A percentile compares a stretch with the other conserved stretches of the same genome.
phyloP scores from a whole-genome alignment of 805 yeast genomes.

The Brettanomyces sp. region DNA sequence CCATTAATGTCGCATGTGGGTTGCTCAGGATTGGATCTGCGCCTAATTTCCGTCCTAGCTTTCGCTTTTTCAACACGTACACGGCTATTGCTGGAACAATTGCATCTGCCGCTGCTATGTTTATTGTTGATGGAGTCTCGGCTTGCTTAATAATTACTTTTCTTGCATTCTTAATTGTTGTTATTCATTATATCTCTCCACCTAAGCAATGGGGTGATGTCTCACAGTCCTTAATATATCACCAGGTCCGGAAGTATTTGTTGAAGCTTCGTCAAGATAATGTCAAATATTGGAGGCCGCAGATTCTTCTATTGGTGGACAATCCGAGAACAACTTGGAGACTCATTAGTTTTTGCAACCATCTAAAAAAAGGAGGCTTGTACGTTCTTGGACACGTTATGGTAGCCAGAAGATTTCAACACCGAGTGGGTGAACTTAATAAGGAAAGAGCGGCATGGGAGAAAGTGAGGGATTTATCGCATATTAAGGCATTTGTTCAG shows the following conservation, averaged over 20 bases:
- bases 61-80: slow-evolving; percentile 70
- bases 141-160: slow-evolving; percentile 69
- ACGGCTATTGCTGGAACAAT: slow-evolving; percentile 76
- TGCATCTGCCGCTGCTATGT: slow-evolving; percentile 75
- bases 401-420: slow-evolving; percentile 52
- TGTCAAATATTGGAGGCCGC: slow-evolving; percentile 98
- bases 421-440: slow-evolving; percentile 57
- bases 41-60: slow-evolving; percentile 97
- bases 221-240: slow-evolving; percentile 88
- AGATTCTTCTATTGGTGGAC: slow-evolving; percentile 77
- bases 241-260: slow-evolving; percentile 89
- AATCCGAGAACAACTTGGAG: slow-evolving; percentile 91
- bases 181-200: slow-evolving; percentile 85
- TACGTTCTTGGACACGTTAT: slow-evolving; percentile 90
- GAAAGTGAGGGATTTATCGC: slow-evolving; percentile 65
- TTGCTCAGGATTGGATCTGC: slow-evolving; percentile 82
- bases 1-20: slow-evolving; percentile 90
- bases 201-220: slow-evolving; percentile 99
- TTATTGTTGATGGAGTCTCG: slow-evolving; percentile 84
- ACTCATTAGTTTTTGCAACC: slow-evolving; percentile 84
- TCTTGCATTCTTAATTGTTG: slow-evolving; percentile 54
- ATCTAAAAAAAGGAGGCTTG: slow-evolving; percentile 89
- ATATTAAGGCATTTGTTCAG: slow-evolving; percentile 90
- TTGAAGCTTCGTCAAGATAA: slow-evolving; percentile 79
- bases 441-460: slow-evolving; percentile 77